Evolutionary conservation across 1,284 basidiomycete genomes (phyloP).

Genomic region (Malassezia pachydermatis): DNA sequence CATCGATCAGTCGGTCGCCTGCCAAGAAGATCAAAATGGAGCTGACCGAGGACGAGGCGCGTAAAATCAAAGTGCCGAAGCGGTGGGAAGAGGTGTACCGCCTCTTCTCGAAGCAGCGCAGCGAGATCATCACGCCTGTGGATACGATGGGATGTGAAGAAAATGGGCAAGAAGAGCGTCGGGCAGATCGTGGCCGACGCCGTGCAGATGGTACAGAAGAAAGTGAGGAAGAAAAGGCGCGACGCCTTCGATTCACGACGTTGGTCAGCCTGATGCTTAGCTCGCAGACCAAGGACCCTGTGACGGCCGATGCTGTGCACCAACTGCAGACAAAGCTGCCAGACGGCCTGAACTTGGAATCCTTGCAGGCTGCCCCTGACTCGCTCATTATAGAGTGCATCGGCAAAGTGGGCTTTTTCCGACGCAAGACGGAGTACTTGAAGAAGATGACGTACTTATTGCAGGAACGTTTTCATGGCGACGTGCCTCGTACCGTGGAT

Average conservation of each 20-base stretch:
- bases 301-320: constrained; percentile 67
- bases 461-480: constrained; percentile 24
- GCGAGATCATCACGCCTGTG: constrained; percentile 41
- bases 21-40: constrained; percentile 40
- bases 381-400: constrained; percentile 63
- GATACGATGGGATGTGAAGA: constrained; percentile 48
- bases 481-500: constrained; percentile 35
- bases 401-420: constrained; percentile 84
- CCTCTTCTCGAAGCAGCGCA: constrained; percentile 27
- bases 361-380: constrained; percentile 60
- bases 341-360: constrained; percentile 66
- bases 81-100: constrained; percentile 30
- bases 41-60: constrained; percentile 30
- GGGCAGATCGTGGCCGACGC: constrained; percentile 25
- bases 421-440: constrained; percentile 61
- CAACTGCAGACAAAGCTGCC: constrained; percentile 66
- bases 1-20: constrained; percentile 24
- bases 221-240: constrained; percentile 19
- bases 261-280: constrained; percentile 89
- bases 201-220: constrained; percentile 19
- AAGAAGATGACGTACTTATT: constrained; percentile 28
- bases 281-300: constrained; percentile 64
- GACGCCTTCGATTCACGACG: constrained; percentile 71
- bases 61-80: constrained; percentile 23
- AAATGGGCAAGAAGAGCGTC: constrained; percentile 27